A percentile compares a stretch with the other conserved stretches of the same genome.
Conservation (phyloP, 2,329 filamentous ascomycete species). For the Trichophaea hybrida region DNA sequence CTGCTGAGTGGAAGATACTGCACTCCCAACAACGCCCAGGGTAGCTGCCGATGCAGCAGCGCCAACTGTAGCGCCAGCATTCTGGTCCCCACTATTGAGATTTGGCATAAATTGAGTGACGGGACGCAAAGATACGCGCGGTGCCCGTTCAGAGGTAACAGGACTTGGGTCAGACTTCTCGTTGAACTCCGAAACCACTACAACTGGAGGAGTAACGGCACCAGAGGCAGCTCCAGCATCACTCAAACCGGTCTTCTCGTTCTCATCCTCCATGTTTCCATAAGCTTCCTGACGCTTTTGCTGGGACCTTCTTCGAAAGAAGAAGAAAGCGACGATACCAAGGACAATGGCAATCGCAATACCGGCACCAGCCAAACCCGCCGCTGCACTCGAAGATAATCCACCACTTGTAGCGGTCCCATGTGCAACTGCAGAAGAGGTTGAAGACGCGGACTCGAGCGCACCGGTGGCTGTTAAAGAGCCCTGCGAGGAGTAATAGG, state of each 20-base stretch:
- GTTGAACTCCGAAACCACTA: conserved; percentile 31
- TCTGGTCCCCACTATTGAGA: conserved; percentile 32
- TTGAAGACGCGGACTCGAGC: neutral
- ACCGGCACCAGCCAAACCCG: conserved; percentile 73
- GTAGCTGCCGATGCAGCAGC: neutral
- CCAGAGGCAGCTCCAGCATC: conserved; percentile 28
- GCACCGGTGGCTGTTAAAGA: neutral
- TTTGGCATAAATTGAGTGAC: conserved; percentile 70
- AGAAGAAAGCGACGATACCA: conserved; percentile 53
- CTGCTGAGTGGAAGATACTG: neutral
- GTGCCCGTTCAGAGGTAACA: conserved; percentile 40
- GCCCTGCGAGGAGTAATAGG: neutral
- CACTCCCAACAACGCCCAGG: neutral
- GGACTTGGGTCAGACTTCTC: conserved; percentile 31
- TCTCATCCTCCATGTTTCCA: conserved; percentile 45
- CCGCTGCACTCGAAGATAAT: conserved; percentile 37
- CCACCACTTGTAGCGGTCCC: conserved; percentile 24
- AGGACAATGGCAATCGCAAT: conserved; percentile 53
- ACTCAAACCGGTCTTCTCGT: conserved; percentile 46
- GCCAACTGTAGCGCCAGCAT: conserved; percentile 14
- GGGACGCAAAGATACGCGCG: conserved; percentile 72
- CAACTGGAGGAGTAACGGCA: conserved; percentile 28
- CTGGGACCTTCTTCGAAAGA: conserved; percentile 57
- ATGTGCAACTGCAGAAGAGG: neutral
- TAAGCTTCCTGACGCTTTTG: conserved; percentile 41